A percentile compares a stretch with the other conserved stretches of the same genome.
Conservation (phyloP, 1,284 basidiomycete genomes). For the Rhizoctonia solani region DNA sequence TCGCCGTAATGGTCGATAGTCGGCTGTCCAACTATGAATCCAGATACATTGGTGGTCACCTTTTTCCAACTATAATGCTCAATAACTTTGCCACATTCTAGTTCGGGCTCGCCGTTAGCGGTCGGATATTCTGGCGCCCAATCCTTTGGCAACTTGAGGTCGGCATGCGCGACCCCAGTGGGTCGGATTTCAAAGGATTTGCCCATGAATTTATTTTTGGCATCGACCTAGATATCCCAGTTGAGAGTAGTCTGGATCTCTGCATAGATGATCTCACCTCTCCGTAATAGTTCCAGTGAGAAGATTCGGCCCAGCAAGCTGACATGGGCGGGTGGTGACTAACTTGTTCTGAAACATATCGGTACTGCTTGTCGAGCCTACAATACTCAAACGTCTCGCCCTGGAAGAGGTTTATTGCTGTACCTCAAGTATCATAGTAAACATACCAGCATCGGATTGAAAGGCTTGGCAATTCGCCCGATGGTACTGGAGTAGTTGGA, state of each 20-base stretch:
- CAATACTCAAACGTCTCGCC: conserved; percentile 96
- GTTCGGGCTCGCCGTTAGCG: conserved; percentile 39
- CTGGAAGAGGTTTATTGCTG: conserved; percentile 45
- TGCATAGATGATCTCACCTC: conserved; percentile 56
- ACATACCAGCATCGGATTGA: conserved; percentile 86
- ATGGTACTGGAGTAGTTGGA: conserved; percentile 97
- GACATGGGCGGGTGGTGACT: conserved; percentile 96
- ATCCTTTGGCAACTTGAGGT: conserved; percentile 77
- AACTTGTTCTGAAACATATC: conserved; percentile 94
- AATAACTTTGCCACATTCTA: conserved; percentile 56
- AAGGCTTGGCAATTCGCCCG: conserved; percentile 92
- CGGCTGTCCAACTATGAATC: conserved; percentile 91
- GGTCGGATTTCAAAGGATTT: conserved; percentile 96
- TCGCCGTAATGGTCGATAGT: conserved; percentile 98
- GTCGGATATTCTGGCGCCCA: conserved; percentile 51
- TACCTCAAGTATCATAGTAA: neutral
- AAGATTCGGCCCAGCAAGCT: conserved; percentile 94
- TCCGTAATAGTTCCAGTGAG: conserved; percentile 89
- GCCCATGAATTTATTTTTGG: conserved; percentile 94
- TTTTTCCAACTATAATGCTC: conserved; percentile 96
- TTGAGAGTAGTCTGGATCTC: neutral
- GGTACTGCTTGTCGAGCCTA: conserved; percentile 82
- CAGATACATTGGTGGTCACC: conserved; percentile 90
- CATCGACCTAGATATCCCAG: conserved; percentile 64
- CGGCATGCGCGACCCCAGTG: conserved; percentile 90